Evolutionary conservation across 2,329 filamentous ascomycete genomes (phyloP), one percentile per base, ranked within the genome.

Genomic region (Myotisia sp.): DNA sequence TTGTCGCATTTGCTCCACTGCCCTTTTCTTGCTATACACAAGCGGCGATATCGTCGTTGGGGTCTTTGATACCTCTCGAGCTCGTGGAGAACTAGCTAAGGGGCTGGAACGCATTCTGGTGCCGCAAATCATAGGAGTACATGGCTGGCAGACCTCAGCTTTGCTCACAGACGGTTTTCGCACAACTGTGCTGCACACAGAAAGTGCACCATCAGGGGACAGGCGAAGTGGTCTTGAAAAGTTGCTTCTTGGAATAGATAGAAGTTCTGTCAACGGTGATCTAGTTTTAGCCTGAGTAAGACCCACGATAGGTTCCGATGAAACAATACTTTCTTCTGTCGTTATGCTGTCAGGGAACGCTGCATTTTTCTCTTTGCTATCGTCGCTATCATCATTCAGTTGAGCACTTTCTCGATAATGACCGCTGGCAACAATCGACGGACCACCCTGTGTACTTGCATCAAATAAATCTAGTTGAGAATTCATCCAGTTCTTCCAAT

Each of bases 351-450:
- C n/a, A n/a, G n/a, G n/a, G n/a, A 12, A 8, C 19, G 6, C 24
- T 10, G 10, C 14, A 23, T 26, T n/a, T 9, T 10, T 37, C 9
- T 22, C 21, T 16, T 26, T 4, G 22, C 12, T 5, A 16, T 22
- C 22, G 12, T 24, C 22, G 22, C 22, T 41, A 23, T 46, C 22
- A 12, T 10, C 13, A 16, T 32, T 16, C 16, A 50, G 44, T 34
- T 55, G 46, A 9, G 54, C 46, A 27, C 44, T 36, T 37, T 56
- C 54, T 34, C 51, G 45, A 29, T 42, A 49, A 36, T 54, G 52
- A 9, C 34, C 29, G 22, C 10, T 7, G 14, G 33, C 29, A 10
- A 17, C 2, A 20, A 35, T 23, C 17, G 20, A 18, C 13, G 30
- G 20, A 13, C 29, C 32, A 20, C 30, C 14, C 17, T 20, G 22